These are phyloP conservation scores for Raphanus raphanistrum DNA, from an alignment of 345 rosid genomes.

Conservation along the genomic window DNA sequence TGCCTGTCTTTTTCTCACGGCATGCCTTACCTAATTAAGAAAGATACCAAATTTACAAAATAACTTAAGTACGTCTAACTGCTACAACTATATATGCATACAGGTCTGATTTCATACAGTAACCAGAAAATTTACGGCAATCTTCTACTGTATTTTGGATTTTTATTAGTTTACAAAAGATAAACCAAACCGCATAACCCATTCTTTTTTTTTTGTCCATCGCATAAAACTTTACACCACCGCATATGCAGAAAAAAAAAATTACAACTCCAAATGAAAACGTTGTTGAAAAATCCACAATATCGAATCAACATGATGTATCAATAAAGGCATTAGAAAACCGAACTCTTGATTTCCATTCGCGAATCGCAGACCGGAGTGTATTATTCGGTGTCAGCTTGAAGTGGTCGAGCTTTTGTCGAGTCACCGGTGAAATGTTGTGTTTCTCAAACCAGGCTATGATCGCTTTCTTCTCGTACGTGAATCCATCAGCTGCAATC, in stretches of 20 bases:
- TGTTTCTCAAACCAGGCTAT: conserved; percentile 76
- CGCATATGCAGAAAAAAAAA: background rate
- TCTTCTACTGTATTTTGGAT: conserved; percentile 1
- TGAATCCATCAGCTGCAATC: conserved; percentile 85
- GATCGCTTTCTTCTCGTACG: conserved; percentile 76
- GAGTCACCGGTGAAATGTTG: conserved; percentile 72
- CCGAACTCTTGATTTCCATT: conserved; percentile 64
- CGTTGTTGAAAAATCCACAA: background rate
- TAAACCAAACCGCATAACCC: conserved; percentile 24
- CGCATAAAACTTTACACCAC: conserved; percentile 18
- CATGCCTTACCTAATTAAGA: conserved; percentile 80
- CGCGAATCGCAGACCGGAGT: conserved; percentile 66
- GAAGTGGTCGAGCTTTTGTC: conserved; percentile 55
- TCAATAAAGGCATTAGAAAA: conserved; percentile 25
- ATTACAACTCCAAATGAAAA: background rate
- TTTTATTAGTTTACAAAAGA: conserved; percentile 7
- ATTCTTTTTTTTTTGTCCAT: background rate
- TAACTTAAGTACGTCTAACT: too few species aligned
- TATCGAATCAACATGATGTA: conserved; percentile 4
- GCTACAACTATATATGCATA: background rate
- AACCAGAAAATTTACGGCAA: background rate
- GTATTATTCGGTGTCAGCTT: conserved; percentile 65
- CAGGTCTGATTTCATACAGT: background rate
- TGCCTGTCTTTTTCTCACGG: conserved; percentile 74
- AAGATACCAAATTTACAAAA: conserved; percentile 5